Evolutionary conservation across 805 yeast genomes (phyloP).

Genomic region (Yamadazyma tumulicola): DNA sequence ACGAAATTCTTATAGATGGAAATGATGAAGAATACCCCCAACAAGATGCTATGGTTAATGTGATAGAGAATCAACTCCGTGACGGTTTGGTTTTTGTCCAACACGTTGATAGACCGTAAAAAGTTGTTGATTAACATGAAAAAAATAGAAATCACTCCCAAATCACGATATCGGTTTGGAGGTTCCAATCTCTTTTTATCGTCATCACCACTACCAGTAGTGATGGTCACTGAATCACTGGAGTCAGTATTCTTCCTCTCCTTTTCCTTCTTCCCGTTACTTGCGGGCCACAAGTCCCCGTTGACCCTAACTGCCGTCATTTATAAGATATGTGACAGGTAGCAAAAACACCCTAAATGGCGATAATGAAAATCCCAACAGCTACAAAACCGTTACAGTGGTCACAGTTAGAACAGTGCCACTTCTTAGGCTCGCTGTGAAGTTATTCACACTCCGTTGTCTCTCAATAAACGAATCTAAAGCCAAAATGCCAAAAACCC

Average conservation of each 20-base stretch:
- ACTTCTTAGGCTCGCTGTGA: too few relatives aligned
- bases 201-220: too few relatives aligned
- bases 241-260: neutral
- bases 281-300: constrained; percentile 2
- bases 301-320: constrained; percentile 3
- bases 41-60: constrained; percentile 47
- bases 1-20: constrained; percentile 54
- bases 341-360: too few relatives aligned
- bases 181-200: constrained; percentile 2
- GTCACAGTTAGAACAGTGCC: too few relatives aligned
- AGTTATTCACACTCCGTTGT: too few relatives aligned
- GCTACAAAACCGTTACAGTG: too few relatives aligned
- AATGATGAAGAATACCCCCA: constrained; percentile 52
- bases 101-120: neutral
- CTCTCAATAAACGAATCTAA: too few relatives aligned
- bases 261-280: neutral
- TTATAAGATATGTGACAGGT: too few relatives aligned
- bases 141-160: neutral
- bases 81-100: constrained; percentile 1
- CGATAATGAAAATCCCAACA: too few relatives aligned
- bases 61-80: constrained; percentile 8
- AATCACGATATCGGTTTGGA: neutral
- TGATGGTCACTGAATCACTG: too few relatives aligned
- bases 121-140: constrained; percentile 1
- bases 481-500: too few relatives aligned